Percentiles rank a stretch among this genome's conserved stretches.
Evolutionary conservation across 2,329 filamentous ascomycete genomes (phyloP).

Genomic region (Xylariaceae sp.): DNA sequence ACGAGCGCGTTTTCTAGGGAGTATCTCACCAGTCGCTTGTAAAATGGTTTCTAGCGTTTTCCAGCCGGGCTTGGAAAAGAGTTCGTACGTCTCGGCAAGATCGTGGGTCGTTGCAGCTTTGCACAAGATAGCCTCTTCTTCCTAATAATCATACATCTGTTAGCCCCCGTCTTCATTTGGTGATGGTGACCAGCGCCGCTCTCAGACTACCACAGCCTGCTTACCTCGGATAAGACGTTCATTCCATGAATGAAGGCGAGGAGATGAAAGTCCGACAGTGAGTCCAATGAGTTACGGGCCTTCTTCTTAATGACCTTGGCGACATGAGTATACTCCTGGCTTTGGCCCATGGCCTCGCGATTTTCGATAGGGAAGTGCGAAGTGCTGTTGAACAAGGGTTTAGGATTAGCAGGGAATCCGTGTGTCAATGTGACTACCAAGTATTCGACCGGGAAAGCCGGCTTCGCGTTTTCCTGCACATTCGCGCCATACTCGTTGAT

Average conservation of each 20-base stretch:
- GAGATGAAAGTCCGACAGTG: constrained; percentile 88
- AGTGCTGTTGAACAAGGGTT: constrained; percentile 68
- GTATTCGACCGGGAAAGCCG: constrained; percentile 93
- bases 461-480: constrained; percentile 95
- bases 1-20: constrained; percentile 63
- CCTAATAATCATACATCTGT: constrained; percentile 47
- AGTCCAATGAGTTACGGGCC: constrained; percentile 53
- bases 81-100: constrained; percentile 71
- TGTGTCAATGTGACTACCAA: constrained; percentile 93
- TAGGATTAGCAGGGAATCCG: constrained; percentile 79
- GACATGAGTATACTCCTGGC: constrained; percentile 68
- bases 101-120: constrained; percentile 78
- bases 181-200: background rate
- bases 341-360: constrained; percentile 76
- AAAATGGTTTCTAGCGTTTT: constrained; percentile 88
- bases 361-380: constrained; percentile 86
- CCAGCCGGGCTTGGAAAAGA: constrained; percentile 87
- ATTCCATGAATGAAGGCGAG: constrained; percentile 80
- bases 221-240: constrained; percentile 78
- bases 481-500: constrained; percentile 97
- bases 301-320: constrained; percentile 62
- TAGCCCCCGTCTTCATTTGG: constrained; percentile 8
- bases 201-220: constrained; percentile 23
- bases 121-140: constrained; percentile 82
- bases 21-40: constrained; percentile 94